phyloP scores from a whole-genome alignment of 169 alveolate genomes.

The Plasmodium malariae region DNA sequence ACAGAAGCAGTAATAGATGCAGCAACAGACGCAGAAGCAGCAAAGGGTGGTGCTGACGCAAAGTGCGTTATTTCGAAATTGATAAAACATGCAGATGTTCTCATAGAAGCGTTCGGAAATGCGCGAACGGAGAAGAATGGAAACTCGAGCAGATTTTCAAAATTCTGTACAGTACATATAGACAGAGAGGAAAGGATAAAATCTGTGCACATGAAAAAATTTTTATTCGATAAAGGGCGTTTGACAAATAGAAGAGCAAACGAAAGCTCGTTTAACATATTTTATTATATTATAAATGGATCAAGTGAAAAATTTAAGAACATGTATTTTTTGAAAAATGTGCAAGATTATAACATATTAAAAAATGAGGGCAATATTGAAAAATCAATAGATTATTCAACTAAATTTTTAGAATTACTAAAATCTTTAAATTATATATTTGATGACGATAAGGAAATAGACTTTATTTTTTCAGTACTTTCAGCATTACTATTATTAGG shows the following conservation, averaged over 20 bases:
- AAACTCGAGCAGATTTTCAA: slow-evolving; percentile 53
- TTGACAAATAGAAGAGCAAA: slow-evolving; percentile 15
- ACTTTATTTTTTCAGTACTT: slow-evolving; percentile 44
- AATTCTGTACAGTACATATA: slow-evolving; percentile 25
- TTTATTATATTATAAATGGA: slow-evolving; percentile 65
- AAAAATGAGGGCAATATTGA: neutral
- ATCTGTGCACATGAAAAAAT: slow-evolving; percentile 14
- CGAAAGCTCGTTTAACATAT: slow-evolving; percentile 47
- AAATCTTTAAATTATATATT: slow-evolving; percentile 36
- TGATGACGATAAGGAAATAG: slow-evolving; percentile 70
- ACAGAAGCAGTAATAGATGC: neutral
- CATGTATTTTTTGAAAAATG: slow-evolving; percentile 47
- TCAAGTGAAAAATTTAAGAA: slow-evolving; percentile 48
- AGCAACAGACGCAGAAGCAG: neutral
- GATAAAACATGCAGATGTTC: slow-evolving; percentile 3
- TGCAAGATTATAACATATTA: slow-evolving; percentile 41
- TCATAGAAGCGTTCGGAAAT: slow-evolving; percentile 64
- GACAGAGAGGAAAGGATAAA: slow-evolving; percentile 8
- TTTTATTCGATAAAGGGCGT: slow-evolving; percentile 52
- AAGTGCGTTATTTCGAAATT: slow-evolving; percentile 1
- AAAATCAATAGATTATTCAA: slow-evolving; percentile 6
- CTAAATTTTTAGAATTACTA: slow-evolving; percentile 15
- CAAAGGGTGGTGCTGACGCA: too few species aligned
- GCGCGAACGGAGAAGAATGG: slow-evolving; percentile 30
- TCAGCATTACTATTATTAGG: slow-evolving; percentile 64